Base-by-base conservation (phyloP, 1,284 basidiomycete species). In the Schizopora paradoxa region DNA sequence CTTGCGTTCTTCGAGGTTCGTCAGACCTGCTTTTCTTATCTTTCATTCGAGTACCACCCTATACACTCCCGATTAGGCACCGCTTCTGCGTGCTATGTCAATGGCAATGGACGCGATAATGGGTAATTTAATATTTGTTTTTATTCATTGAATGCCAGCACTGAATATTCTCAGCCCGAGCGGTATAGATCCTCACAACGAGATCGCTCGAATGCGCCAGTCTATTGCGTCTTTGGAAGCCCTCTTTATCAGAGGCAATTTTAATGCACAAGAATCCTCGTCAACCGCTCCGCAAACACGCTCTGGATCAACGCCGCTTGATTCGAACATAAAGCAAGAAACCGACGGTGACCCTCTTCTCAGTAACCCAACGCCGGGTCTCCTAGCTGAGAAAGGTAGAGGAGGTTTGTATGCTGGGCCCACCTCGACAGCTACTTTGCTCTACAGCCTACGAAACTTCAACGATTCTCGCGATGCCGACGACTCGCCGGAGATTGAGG, bases 1-100 rank as follows among this genome's bases (percentile, higher is more conserved):
- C 84, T 21, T 89, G 86, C 59, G 84, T 88, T 36, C 69, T 89
- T 51, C 70, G 86, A 68, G 84, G 84, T 79, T 48, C 50, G 61
- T 54, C 27, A 6, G 32, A 11, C 21, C 29, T 18, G 7, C 19
- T 26, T 22, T 6, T 23, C 36, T 35, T 19, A 14, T 13, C 25
- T 41, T n/a, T 27, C 35, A 19, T n/a, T 25, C n/a, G 35, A 16
- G n/a, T 45, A 10, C 28, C 37, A 19, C 13, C 36, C 26, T 25
- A 40, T 13, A 14, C 23, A 42, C 5, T 33, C 8, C 7, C 14
- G 11, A 36, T 16, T 57, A 86, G 84, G 84, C 40, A 86, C 83
- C 18, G 77, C 81, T 52, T 76, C 82, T 27, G 72, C 73, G 51
- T 89, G 86, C 66, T 88, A 88, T 66, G 82, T 84, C 57, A 79